Conservation (phyloP, 1,284 basidiomycete genomes). For the Ustilago shanxiensis region DNA sequence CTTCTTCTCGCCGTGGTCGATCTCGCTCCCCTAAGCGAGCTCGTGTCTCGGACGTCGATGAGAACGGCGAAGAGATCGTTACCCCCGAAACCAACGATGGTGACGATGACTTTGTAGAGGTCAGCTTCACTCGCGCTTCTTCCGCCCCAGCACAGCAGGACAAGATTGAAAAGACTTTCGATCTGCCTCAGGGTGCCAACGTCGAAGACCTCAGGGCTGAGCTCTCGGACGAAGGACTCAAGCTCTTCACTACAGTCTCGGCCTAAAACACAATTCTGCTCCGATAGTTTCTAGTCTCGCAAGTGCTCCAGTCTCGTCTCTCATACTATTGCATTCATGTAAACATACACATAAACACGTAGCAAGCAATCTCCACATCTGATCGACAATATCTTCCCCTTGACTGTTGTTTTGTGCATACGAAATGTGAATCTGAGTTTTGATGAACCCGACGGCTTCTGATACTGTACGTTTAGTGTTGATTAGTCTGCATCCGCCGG, state of each 20-base stretch:
- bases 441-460: conserved; percentile 6
- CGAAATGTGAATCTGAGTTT: background rate
- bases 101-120: conserved; percentile 51
- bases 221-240: conserved; percentile 44
- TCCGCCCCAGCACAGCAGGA: conserved; percentile 3
- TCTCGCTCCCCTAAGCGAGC: conserved; percentile 55
- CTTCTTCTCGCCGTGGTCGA: conserved; percentile 35
- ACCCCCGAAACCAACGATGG: conserved; percentile 20
- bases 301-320: conserved; percentile 5
- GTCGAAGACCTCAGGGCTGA: conserved; percentile 47
- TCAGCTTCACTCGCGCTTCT: conserved; percentile 32
- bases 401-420: conserved; percentile 1
- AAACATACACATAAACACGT: conserved; percentile 3
- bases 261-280: conserved; percentile 12
- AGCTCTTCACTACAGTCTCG: conserved; percentile 48
- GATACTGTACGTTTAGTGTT: too few relatives aligned
- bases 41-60: conserved; percentile 52
- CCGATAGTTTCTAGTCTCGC: background rate
- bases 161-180: conserved; percentile 36
- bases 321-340: conserved; percentile 16
- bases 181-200: conserved; percentile 38
- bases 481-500: background rate
- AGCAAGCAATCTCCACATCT: conserved; percentile 9
- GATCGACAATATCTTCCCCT: conserved; percentile 1
- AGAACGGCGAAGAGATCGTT: conserved; percentile 55